Evolutionary conservation across 2,329 filamentous ascomycete genomes (phyloP).

Genomic region (Aotearoamyces nothofagi): DNA sequence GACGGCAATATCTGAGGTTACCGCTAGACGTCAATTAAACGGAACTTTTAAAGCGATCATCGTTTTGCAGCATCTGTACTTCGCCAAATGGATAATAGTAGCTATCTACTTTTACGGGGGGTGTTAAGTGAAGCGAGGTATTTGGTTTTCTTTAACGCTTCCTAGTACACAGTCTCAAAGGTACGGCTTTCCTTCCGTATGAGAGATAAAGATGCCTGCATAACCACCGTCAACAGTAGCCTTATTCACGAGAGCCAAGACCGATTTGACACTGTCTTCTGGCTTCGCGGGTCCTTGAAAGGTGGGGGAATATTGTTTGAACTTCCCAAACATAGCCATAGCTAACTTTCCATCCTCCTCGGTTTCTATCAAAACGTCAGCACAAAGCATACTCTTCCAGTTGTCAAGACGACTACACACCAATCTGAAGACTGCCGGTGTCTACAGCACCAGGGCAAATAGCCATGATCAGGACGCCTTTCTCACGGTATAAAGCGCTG

Average conservation of each 20-base stretch:
- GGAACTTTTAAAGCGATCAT: no score
- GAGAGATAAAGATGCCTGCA: conserved; percentile 9
- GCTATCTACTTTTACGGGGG: no score
- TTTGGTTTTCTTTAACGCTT: conserved; percentile 3
- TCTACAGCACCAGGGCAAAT: conserved; percentile 36
- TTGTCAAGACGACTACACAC: conserved; percentile 7
- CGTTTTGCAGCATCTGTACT: no score
- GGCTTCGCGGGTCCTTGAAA: conserved; percentile 12
- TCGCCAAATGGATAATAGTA: no score
- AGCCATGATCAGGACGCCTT: conserved; percentile 35
- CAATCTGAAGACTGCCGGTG: conserved; percentile 18
- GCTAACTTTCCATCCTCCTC: conserved; percentile 12
- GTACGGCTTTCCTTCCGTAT: conserved; percentile 6
- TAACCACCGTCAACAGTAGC: conserved; percentile 12
- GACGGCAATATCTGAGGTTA: no score
- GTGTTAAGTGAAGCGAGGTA: conserved; percentile 2
- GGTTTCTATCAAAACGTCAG: conserved; percentile 6
- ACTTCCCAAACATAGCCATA: conserved; percentile 9
- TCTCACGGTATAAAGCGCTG: conserved; percentile 28
- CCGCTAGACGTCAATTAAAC: no score
- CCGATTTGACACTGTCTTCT: conserved; percentile 10
- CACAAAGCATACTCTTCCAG: conserved; percentile 5
- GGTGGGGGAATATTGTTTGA: conserved; percentile 12
- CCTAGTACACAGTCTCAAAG: conserved; percentile 5
- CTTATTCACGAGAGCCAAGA: conserved; percentile 11